phyloP scores from a whole-genome alignment of 2,329 filamentous ascomycete genomes.

The Calycina marina region DNA sequence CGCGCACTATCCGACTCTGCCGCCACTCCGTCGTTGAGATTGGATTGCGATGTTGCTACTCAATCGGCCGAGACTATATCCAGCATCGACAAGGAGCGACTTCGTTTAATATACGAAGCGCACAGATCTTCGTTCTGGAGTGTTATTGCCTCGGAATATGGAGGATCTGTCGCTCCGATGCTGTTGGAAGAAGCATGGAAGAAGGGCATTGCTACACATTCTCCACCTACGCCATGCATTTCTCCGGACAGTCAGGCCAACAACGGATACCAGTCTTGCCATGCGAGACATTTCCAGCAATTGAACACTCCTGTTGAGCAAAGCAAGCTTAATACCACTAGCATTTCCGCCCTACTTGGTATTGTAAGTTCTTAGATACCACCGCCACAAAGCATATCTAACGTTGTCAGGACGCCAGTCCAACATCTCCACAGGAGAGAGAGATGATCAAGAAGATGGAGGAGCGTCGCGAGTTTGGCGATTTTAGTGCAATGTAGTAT shows the following conservation, averaged over 20 bases:
- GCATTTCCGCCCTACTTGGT: slow-evolving; percentile 47
- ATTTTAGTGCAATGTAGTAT: too few species aligned
- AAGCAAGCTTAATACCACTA: slow-evolving; percentile 27
- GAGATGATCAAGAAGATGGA: slow-evolving; percentile 42
- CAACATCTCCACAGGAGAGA: slow-evolving; percentile 37
- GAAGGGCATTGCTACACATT: slow-evolving; percentile 23
- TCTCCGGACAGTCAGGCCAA: slow-evolving; percentile 17
- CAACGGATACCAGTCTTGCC: slow-evolving; percentile 14
- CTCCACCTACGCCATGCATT: slow-evolving; percentile 22
- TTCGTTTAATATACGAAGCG: slow-evolving; percentile 54
- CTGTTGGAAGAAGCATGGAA: slow-evolving; percentile 57
- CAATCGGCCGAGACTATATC: slow-evolving; percentile 25
- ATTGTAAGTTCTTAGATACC: slow-evolving; percentile 27
- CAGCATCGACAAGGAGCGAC: slow-evolving; percentile 41
- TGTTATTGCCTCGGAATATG: slow-evolving; percentile 58
- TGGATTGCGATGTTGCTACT: slow-evolving; percentile 40
- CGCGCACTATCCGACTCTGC: slow-evolving; percentile 29
- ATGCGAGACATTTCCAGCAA: slow-evolving; percentile 34
- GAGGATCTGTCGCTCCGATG: slow-evolving; percentile 42
- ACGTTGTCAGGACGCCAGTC: slow-evolving; percentile 39
- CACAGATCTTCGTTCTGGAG: slow-evolving; percentile 63
- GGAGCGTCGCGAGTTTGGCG: slow-evolving; percentile 25
- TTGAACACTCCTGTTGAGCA: slow-evolving; percentile 32
- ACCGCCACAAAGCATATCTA: too few species aligned
- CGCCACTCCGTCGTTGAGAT: slow-evolving; percentile 30